These are phyloP conservation scores for Pseudozyma thailandica DNA, from an alignment of 1,284 basidiomycete genomes.

Conservation along the genomic window DNA sequence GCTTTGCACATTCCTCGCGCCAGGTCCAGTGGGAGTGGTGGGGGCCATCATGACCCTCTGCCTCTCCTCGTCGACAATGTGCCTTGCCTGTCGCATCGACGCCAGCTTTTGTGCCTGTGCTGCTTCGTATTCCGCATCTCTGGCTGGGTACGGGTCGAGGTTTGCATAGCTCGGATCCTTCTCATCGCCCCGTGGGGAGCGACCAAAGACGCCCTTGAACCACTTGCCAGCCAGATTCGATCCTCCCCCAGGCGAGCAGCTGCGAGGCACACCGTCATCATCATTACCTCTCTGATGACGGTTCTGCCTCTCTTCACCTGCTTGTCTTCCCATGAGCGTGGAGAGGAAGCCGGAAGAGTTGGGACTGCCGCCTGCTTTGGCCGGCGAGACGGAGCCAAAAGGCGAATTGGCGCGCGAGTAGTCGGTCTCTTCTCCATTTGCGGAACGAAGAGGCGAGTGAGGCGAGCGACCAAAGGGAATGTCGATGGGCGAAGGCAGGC, in stretches of 20 bases:
- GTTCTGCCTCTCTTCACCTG: constrained; percentile 6
- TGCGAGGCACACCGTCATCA: constrained; percentile 14
- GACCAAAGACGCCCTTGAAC: constrained; percentile 59
- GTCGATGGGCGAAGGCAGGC: constrained; percentile 48
- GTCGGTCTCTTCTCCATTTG: constrained; percentile 31
- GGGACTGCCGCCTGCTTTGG: constrained; percentile 14
- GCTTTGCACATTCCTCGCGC: neutral
- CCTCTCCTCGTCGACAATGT: constrained; percentile 62
- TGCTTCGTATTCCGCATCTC: constrained; percentile 55
- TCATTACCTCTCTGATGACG: constrained; percentile 3
- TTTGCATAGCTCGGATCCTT: constrained; percentile 26
- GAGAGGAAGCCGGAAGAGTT: constrained; percentile 40
- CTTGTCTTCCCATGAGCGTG: constrained; percentile 17
- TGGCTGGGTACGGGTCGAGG: constrained; percentile 5
- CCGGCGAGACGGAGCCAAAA: constrained; percentile 50
- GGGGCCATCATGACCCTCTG: constrained; percentile 34
- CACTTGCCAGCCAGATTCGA: constrained; percentile 43
- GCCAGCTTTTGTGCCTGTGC: constrained; percentile 50
- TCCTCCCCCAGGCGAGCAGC: constrained; percentile 27
- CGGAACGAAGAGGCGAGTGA: constrained; percentile 25
- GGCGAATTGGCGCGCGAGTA: constrained; percentile 47
- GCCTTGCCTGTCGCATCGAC: constrained; percentile 55
- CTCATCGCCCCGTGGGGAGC: constrained; percentile 42
- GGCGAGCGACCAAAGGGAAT: constrained; percentile 40
- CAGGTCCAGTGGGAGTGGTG: constrained; percentile 7